Base-by-base conservation (phyloP, 345 rosid species). In the Stellera chamaejasme region DNA sequence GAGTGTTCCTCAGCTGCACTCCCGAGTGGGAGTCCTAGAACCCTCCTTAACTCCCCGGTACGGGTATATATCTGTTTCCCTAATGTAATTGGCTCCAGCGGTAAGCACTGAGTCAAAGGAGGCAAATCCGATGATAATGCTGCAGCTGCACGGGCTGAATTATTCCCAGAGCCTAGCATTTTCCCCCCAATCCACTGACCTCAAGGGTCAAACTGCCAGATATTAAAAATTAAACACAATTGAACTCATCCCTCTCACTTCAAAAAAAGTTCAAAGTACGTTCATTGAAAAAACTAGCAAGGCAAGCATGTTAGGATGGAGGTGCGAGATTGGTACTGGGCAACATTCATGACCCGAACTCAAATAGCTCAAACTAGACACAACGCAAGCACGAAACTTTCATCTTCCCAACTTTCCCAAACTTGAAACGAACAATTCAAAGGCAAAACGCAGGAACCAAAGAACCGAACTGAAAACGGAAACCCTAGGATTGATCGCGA, bases 1-100 rank as follows among this genome's bases (percentile, higher is more conserved):
- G 87, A 75, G 74, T 75, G 77, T 3, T 86, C 97, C 63, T 87
- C 92, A 2, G 82, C 66, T 8, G 79, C 67, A 42, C 68, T 80
- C 54, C 86, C 84, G 55, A 67, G 66, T 41, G 96, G 81, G 2
- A 71, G 74, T 42, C 97, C 86, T 47, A 93, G 74, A 67, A 72
- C 88, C 59, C 88, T 85, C 68, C 83, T 80, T 49, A 89, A 53
- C 78, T 93, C 97, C 66, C 87, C 94, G 7, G 87, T 68, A n/a
- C 85, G 86, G 15, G 80, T 64, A 68, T 65, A 79, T 71, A 43
- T 89, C 58, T 75, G 94, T 81, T 60, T 79, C 36, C 79, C 87
- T 65, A 89, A 67, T 13, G 81, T 76, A 55, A 93, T 89, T 7
- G 87, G 96, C 60, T 89, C 96, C 90, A 93, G 67, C 11, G 78